These are phyloP conservation scores for Gossypium schwendimanii DNA, from an alignment of 441 rosid genomes.

Conservation along the genomic window DNA sequence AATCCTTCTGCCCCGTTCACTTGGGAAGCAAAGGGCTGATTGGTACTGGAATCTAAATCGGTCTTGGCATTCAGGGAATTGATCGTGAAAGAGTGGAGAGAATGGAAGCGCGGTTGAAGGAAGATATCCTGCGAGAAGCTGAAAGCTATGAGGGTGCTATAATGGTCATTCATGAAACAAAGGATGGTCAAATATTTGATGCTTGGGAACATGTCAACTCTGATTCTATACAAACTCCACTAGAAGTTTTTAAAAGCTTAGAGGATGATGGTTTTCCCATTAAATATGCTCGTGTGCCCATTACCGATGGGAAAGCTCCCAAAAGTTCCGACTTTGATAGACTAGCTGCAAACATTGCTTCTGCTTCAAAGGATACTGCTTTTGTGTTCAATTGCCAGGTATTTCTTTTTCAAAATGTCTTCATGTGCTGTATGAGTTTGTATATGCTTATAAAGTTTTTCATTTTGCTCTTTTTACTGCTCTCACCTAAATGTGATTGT, in stretches of 20 bases:
- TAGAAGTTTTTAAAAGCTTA: conserved; percentile 85
- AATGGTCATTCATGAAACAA: conserved; percentile 98
- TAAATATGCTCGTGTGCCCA: conserved; percentile 94
- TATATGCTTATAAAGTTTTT: conserved; percentile 5
- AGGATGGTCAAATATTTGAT: conserved; percentile 76
- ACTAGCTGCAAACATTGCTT: conserved; percentile 68
- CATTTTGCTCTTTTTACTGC: not conserved
- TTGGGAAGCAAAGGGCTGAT: not conserved
- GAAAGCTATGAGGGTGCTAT: conserved; percentile 80
- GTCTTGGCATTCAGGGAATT: conserved; percentile 64
- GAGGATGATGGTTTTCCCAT: conserved; percentile 80
- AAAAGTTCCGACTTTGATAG: conserved; percentile 92
- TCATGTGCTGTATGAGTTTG: conserved; percentile 3
- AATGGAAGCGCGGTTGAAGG: conserved; percentile 98
- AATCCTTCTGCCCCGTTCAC: not conserved
- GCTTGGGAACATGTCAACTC: conserved; percentile 88
- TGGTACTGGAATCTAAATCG: conserved; percentile 15
- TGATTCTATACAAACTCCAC: conserved; percentile 87
- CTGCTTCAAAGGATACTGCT: conserved; percentile 87
- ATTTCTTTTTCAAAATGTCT: conserved; percentile 1
- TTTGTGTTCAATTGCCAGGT: conserved; percentile 99
- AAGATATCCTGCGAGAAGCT: conserved; percentile 94
- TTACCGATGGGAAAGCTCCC: conserved; percentile 99
- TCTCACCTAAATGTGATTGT: conserved; percentile 16
- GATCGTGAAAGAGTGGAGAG: conserved; percentile 92